phyloP scores from a whole-genome alignment of 2,329 filamentous ascomycete species.

The Fusarium burgessii region DNA sequence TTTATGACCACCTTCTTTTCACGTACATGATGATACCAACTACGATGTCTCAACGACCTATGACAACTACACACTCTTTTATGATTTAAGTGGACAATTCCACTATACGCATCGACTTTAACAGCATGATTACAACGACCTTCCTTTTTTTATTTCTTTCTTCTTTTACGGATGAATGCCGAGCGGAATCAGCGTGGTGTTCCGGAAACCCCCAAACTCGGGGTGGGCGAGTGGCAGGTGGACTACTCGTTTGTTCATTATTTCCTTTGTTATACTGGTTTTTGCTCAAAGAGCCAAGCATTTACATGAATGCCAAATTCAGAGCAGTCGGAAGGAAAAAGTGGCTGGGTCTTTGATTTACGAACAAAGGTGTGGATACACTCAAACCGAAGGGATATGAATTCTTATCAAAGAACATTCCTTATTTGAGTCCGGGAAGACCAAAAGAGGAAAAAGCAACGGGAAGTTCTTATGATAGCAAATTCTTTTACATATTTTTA shows the following conservation, averaged over 20 bases:
- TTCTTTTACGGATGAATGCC: slow-evolving; percentile 12
- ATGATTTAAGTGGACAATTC: slow-evolving; percentile 16
- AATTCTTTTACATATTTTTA: slow-evolving; percentile 20
- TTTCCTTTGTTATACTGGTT: slow-evolving; percentile 23
- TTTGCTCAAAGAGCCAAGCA: background rate
- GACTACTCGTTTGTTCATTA: slow-evolving; percentile 17
- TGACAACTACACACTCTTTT: slow-evolving; percentile 10
- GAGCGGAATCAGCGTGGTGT: slow-evolving; percentile 30
- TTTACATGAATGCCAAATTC: slow-evolving; percentile 10
- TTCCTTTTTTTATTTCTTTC: background rate
- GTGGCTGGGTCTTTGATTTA: slow-evolving; percentile 18
- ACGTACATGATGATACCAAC: slow-evolving; percentile 40
- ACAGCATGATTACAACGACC: slow-evolving; percentile 26
- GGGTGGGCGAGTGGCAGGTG: slow-evolving; percentile 14
- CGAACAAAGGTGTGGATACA: slow-evolving; percentile 21
- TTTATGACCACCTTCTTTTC: slow-evolving; percentile 5
- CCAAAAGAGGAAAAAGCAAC: slow-evolving; percentile 4
- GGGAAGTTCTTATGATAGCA: slow-evolving; percentile 8
- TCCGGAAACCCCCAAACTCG: slow-evolving; percentile 15
- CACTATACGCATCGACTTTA: slow-evolving; percentile 27
- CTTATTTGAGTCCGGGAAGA: slow-evolving; percentile 8
- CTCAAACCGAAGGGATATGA: slow-evolving; percentile 22
- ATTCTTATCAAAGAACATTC: slow-evolving; percentile 32
- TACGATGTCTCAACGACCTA: slow-evolving; percentile 40
- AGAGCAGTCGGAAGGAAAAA: slow-evolving; percentile 6